phyloP scores from a whole-genome alignment of 345 rosid species.

The Acer saccharum region DNA sequence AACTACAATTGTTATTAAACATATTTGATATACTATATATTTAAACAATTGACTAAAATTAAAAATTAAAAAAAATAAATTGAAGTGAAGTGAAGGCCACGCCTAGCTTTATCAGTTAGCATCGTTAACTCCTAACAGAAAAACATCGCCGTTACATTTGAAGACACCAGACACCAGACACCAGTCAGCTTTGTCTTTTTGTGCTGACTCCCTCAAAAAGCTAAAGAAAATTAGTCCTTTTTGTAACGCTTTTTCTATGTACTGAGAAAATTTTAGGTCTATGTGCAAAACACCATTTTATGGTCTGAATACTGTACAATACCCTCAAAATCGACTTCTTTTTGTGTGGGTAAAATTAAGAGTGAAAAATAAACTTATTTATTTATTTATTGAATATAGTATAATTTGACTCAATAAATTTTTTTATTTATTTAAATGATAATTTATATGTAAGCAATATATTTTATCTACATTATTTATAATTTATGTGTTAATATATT shows the following conservation, averaged over 20 bases:
- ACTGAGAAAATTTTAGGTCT: background rate
- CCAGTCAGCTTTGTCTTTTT: slow-evolving; percentile 22
- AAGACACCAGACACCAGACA: background rate
- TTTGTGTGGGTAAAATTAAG: background rate
- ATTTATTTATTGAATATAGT: no score
- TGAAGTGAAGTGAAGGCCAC: no score
- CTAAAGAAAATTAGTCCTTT: background rate
- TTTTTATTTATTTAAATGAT: no score
- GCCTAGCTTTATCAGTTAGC: background rate
- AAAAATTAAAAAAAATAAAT: no score
- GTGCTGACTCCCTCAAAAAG: slow-evolving; percentile 20
- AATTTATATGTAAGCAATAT: no score
- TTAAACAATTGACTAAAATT: no score
- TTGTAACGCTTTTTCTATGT: background rate
- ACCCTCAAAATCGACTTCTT: background rate
- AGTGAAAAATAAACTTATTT: no score
- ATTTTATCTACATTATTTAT: no score
- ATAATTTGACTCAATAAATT: no score
- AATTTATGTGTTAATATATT: no score
- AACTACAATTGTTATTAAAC: no score
- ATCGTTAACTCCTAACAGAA: slow-evolving; percentile 14
- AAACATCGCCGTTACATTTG: slow-evolving; percentile 16
- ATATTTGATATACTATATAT: no score
- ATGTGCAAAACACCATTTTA: background rate
- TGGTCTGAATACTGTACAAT: slow-evolving; percentile 6